Evolutionary conservation across 1,284 basidiomycete genomes (phyloP).

Genomic region (Melampsora americana): DNA sequence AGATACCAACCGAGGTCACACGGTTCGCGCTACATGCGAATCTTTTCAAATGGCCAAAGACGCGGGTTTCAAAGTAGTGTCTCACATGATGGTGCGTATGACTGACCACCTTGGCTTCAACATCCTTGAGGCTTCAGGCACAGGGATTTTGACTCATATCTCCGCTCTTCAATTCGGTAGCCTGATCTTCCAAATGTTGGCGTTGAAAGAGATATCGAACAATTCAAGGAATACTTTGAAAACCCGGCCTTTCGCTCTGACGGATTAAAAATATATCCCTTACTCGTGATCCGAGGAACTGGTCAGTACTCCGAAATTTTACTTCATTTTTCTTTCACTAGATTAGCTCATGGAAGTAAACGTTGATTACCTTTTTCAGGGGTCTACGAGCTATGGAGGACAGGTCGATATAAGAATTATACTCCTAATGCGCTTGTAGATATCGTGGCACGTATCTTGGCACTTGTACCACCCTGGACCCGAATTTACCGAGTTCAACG

Average conservation of each 20-base stretch:
- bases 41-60: constrained; percentile 98
- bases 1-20: constrained; percentile 93
- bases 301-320: constrained; percentile 61
- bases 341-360: neutral
- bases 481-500: constrained; percentile 96
- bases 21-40: constrained; percentile 93
- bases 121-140: too few relatives aligned
- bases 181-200: constrained; percentile 85
- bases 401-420: constrained; percentile 97
- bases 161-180: constrained; percentile 45
- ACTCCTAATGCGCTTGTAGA: constrained; percentile 97
- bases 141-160: neutral
- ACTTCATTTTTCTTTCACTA: neutral
- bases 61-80: constrained; percentile 98
- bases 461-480: constrained; percentile 97
- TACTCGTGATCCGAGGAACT: constrained; percentile 94
- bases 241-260: constrained; percentile 96
- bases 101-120: neutral
- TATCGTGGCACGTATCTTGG: constrained; percentile 90
- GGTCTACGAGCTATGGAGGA: constrained; percentile 87
- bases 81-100: constrained; percentile 78
- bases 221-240: constrained; percentile 98
- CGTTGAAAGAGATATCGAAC: constrained; percentile 92
- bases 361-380: constrained; percentile 1
- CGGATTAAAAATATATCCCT: constrained; percentile 97